Conservation (phyloP, 257 asterid species). For the Ballota nigra region DNA sequence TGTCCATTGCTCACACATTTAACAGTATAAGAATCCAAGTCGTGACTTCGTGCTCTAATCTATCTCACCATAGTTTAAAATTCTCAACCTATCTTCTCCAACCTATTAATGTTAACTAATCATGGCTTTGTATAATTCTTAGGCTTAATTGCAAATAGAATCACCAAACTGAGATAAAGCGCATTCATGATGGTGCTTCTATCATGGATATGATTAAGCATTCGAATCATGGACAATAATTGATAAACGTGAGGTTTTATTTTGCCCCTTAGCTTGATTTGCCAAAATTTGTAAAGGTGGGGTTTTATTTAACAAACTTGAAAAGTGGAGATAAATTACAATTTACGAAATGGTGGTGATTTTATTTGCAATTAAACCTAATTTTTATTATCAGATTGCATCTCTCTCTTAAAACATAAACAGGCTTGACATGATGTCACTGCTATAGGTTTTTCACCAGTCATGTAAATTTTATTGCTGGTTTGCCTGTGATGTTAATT, state of each 20-base stretch:
- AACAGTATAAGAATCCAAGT: neutral
- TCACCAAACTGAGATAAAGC: too few species aligned
- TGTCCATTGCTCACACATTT: neutral
- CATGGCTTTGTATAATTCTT: neutral
- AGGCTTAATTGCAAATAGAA: too few species aligned
- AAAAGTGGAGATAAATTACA: too few species aligned
- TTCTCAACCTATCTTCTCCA: constrained; percentile 2
- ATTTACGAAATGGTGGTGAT: too few species aligned
- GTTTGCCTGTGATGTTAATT: constrained; percentile 4
- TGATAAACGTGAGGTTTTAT: too few species aligned
- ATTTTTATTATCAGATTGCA: neutral
- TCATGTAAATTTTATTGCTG: neutral
- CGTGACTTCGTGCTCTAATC: neutral
- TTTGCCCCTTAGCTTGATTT: too few species aligned
- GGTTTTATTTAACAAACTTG: too few species aligned
- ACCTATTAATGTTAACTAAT: neutral
- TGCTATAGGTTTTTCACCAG: neutral
- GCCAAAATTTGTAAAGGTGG: too few species aligned
- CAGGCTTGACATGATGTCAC: neutral
- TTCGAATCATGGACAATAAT: too few species aligned
- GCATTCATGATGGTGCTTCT: too few species aligned
- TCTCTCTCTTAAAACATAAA: neutral
- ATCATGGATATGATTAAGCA: too few species aligned
- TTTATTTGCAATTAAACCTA: too few species aligned
- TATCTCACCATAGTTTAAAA: neutral